Evolutionary conservation across 2,329 filamentous ascomycete species (phyloP).

Genomic region (Fusarium lyarnte): DNA sequence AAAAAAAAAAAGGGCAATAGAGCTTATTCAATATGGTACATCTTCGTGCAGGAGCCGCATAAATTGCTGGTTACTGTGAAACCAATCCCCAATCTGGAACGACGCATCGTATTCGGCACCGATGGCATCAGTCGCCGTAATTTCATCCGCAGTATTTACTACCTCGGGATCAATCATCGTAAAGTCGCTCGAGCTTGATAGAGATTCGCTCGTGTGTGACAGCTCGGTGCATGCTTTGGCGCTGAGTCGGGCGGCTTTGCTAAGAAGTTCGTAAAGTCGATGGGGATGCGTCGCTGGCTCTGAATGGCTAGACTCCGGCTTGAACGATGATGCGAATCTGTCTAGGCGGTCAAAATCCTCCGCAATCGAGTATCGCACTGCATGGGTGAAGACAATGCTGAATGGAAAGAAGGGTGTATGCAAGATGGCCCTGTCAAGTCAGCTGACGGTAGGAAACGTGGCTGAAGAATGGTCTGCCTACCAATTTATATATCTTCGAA

Average conservation of each 20-base stretch:
- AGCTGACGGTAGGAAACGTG: not conserved
- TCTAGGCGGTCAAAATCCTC: constrained; percentile 39
- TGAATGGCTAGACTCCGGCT: constrained; percentile 5
- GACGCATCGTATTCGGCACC: not conserved
- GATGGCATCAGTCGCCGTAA: not conserved
- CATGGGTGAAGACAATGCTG: constrained; percentile 48
- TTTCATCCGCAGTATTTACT: not conserved
- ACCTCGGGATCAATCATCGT: not conserved
- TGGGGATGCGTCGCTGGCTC: constrained; percentile 45
- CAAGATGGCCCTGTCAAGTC: constrained; percentile 46
- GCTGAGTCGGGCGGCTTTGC: constrained; percentile 45
- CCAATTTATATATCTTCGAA: constrained; percentile 51
- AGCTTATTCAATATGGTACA: not conserved
- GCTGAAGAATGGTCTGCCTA: constrained; percentile 8
- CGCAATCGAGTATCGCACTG: constrained; percentile 33
- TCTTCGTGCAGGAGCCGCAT: constrained; percentile 28
- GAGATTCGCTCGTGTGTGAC: fast-evolving
- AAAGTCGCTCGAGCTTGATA: not conserved
- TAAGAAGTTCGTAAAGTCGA: constrained; percentile 48
- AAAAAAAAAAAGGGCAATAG: not conserved
- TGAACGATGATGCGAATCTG: constrained; percentile 46
- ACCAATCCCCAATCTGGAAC: constrained; percentile 19
- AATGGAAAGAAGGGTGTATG: constrained; percentile 52
- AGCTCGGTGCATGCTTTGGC: constrained; percentile 10
- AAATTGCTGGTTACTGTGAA: constrained; percentile 30